Conservation (phyloP, 345 rosid genomes). For the Noccaea caerulescens region DNA sequence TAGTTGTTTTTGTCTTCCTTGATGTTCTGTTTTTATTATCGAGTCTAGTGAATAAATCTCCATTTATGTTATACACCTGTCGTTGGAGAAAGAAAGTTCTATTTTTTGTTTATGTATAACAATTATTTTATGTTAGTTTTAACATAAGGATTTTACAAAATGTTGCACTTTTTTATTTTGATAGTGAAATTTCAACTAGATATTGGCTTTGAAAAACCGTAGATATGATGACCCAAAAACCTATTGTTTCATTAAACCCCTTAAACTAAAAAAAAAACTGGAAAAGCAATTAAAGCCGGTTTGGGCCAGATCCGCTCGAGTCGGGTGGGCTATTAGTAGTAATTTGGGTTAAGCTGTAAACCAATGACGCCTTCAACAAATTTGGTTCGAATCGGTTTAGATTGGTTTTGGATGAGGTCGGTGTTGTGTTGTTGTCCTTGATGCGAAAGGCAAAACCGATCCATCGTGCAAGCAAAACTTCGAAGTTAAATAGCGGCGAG, state of each 20-base stretch:
- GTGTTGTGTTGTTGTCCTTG: slow-evolving; percentile 24
- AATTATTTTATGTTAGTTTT: too few relatives aligned
- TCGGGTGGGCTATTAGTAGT: background rate
- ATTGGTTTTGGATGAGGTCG: slow-evolving; percentile 27
- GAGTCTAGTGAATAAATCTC: background rate
- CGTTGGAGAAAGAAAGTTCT: too few relatives aligned
- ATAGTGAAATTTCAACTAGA: too few relatives aligned
- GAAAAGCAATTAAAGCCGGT: background rate
- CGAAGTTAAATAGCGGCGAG: slow-evolving; percentile 20
- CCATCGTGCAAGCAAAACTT: slow-evolving; percentile 24
- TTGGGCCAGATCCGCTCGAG: background rate
- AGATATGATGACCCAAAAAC: too few relatives aligned
- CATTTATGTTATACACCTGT: background rate
- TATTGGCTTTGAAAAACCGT: too few relatives aligned
- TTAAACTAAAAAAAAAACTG: too few relatives aligned
- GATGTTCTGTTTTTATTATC: background rate
- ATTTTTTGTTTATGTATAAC: background rate
- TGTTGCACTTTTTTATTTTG: background rate
- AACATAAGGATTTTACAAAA: background rate
- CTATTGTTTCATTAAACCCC: too few relatives aligned
- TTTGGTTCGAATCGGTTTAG: slow-evolving; percentile 30
- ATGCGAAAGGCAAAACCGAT: slow-evolving; percentile 33
- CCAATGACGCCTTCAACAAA: background rate
- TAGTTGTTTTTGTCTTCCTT: too few relatives aligned
- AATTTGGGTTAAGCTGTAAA: background rate